Percentiles rank a stretch among this genome's conserved stretches.
Conservation (phyloP, 257 asterid species). For the Misopates orontium region DNA sequence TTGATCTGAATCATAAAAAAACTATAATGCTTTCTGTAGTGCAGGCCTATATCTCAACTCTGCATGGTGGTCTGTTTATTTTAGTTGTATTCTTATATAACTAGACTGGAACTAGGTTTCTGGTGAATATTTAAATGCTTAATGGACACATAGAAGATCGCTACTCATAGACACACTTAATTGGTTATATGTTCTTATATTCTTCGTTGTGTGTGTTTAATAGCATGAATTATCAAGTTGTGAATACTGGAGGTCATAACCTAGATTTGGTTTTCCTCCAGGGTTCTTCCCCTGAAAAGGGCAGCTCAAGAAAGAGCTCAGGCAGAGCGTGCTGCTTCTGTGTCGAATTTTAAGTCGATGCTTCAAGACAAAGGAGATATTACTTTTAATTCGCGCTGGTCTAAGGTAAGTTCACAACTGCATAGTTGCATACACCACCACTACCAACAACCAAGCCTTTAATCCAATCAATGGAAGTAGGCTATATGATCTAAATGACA, state of each 20-base stretch:
- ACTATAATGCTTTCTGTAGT: neutral
- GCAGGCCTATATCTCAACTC: constrained; percentile 5
- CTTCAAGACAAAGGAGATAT: constrained; percentile 73
- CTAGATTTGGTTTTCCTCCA: constrained; percentile 39
- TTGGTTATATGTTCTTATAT: constrained; percentile 13
- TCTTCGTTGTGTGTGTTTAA: constrained; percentile 18
- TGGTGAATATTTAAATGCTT: constrained; percentile 8
- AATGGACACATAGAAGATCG: neutral
- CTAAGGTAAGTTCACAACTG: constrained; percentile 55
- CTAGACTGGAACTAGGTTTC: neutral
- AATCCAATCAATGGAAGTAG: too few species aligned
- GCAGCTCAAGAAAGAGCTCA: constrained; percentile 79
- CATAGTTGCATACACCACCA: too few species aligned
- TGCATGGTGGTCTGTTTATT: neutral
- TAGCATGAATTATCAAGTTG: constrained; percentile 16
- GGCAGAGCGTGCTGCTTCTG: constrained; percentile 71
- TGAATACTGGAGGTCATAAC: constrained; percentile 22
- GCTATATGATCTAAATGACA: too few species aligned
- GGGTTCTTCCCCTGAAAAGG: constrained; percentile 69
- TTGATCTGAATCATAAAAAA: constrained; percentile 10
- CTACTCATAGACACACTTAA: neutral
- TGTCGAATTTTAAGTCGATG: constrained; percentile 75
- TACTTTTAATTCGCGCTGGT: constrained; percentile 80
- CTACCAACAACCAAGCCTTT: too few species aligned
- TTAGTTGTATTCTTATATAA: neutral